These are phyloP conservation scores for Gamsiella multidivaricata DNA, from an alignment of 192 early-diverging fungal genomes.

Conservation along the genomic window DNA sequence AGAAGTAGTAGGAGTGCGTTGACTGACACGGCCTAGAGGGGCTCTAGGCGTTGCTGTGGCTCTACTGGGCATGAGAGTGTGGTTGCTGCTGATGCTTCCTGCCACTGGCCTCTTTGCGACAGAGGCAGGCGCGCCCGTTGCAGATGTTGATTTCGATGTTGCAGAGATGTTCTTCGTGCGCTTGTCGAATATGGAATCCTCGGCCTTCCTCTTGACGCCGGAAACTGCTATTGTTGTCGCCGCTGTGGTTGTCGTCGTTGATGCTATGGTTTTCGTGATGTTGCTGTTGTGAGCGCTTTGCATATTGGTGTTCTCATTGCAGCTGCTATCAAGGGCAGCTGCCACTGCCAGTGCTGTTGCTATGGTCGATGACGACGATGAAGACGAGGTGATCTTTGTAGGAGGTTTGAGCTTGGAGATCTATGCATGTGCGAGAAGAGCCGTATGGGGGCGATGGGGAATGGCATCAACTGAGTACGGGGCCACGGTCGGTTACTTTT, in stretches of 20 bases:
- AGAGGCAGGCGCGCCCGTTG: neutral
- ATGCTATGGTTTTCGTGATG: neutral
- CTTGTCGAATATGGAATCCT: constrained; percentile 13
- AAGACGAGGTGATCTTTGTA: constrained; percentile 31
- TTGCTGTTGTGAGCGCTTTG: neutral
- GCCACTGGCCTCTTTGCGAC: neutral
- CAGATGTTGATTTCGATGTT: neutral
- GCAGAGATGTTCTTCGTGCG: constrained; percentile 8
- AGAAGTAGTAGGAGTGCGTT: neutral
- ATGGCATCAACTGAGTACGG: neutral
- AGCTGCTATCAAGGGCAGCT: constrained; percentile 15
- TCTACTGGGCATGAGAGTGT: neutral
- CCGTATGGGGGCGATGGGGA: neutral
- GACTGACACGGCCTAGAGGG: constrained; percentile 1
- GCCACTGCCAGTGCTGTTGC: constrained; percentile 41
- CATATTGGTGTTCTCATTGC: constrained; percentile 22
- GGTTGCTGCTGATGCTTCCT: neutral
- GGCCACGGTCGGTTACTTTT: neutral
- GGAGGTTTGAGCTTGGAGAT: constrained; percentile 46
- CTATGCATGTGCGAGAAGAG: neutral
- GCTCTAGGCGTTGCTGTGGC: neutral
- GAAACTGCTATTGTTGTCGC: neutral
- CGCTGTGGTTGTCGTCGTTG: neutral
- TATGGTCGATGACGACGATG: constrained; percentile 28
- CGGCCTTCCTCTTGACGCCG: constrained; percentile 24